phyloP scores from a whole-genome alignment of 176 grass and related monocot genomes.

The Tillandsia fasciculata region DNA sequence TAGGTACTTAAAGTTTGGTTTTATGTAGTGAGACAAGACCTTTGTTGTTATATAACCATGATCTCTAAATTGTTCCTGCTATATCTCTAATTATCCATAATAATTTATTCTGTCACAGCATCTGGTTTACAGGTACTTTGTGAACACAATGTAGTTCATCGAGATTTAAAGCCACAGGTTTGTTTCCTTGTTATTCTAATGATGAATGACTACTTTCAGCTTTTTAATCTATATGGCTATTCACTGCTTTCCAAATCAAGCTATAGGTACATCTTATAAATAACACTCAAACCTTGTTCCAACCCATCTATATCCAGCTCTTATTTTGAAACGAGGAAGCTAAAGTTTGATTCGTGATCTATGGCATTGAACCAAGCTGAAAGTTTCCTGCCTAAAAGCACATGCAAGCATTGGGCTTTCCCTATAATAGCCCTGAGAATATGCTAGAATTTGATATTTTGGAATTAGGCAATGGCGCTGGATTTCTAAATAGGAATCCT shows the following conservation, averaged over 20 bases:
- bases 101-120: conserved; percentile 42
- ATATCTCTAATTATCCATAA: not conserved
- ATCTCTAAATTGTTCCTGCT: not conserved
- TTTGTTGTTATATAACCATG: not conserved
- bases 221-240: not conserved
- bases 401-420: too few species aligned
- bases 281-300: too few species aligned
- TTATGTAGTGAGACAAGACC: not conserved
- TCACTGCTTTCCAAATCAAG: not conserved
- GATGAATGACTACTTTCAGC: not conserved
- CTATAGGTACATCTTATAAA: not conserved
- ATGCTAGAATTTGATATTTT: not conserved
- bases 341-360: too few species aligned
- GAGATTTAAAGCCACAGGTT: conserved; percentile 97
- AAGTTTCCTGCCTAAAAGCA: too few species aligned
- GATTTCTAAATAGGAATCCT: not conserved
- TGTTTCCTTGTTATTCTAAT: conserved; percentile 14
- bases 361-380: too few species aligned
- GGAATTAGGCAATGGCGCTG: not conserved
- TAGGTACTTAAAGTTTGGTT: conserved; percentile 30
- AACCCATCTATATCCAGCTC: too few species aligned
- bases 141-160: conserved; percentile 80
- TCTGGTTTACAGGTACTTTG: conserved; percentile 79
- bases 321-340: too few species aligned
- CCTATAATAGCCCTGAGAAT: not conserved